Evolutionary conservation across 305 asterid species (phyloP).

Genomic region (Fraxinus velutina): DNA sequence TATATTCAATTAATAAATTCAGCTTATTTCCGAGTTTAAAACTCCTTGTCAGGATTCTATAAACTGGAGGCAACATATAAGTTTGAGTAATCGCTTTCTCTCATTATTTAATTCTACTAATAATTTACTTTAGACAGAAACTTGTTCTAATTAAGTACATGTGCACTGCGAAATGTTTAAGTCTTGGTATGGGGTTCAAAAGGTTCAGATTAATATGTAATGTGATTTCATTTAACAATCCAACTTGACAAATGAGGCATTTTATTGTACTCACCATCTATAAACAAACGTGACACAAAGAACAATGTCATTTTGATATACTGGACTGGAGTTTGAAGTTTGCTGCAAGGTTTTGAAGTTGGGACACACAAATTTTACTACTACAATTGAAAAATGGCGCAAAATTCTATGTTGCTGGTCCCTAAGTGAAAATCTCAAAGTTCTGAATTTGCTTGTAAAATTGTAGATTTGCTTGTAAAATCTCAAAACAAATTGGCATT

Average conservation of each 20-base stretch:
- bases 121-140: background rate
- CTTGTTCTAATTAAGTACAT: background rate
- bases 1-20: background rate
- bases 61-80: background rate
- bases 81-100: background rate
- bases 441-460: background rate
- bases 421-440: background rate
- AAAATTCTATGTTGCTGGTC: background rate
- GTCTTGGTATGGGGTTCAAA: background rate
- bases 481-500: background rate
- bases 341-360: background rate
- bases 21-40: background rate
- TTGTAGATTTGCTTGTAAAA: background rate
- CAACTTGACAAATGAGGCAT: background rate
- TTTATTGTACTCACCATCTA: background rate
- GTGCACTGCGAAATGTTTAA: background rate
- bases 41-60: background rate
- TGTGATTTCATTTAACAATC: background rate
- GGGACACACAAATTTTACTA: background rate
- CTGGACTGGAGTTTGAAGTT: background rate
- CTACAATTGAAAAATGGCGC: background rate
- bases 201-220: background rate
- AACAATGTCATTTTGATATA: background rate
- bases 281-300: background rate
- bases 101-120: background rate